Percentiles rank a stretch among this genome's conserved stretches.
Conservation (phyloP, 129 eudicot genomes). For the Artemisia tridentata region DNA sequence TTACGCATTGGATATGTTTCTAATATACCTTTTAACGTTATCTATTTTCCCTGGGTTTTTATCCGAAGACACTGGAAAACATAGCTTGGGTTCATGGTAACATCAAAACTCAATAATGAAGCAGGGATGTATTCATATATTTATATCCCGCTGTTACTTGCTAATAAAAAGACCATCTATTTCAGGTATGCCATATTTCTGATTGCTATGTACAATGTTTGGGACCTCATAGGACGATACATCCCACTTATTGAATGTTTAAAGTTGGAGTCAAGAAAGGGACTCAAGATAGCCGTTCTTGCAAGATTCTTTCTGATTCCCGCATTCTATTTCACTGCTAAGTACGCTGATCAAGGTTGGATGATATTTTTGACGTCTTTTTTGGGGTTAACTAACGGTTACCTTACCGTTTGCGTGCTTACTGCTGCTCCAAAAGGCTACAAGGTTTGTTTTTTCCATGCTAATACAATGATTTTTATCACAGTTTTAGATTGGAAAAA, state of each 20-base stretch:
- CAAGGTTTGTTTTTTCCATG: constrained; percentile 34
- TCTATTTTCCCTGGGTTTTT: constrained; percentile 51
- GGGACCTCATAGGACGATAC: constrained; percentile 47
- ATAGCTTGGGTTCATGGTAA: constrained; percentile 46
- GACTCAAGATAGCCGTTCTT: constrained; percentile 28
- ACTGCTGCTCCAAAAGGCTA: constrained; percentile 49
- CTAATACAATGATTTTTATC: neutral
- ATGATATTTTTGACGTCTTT: constrained; percentile 47
- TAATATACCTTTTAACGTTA: constrained; percentile 33
- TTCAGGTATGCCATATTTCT: constrained; percentile 40
- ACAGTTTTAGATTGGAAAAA: neutral
- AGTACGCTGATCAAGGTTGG: constrained; percentile 46
- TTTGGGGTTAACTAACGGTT: constrained; percentile 46
- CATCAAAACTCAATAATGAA: neutral
- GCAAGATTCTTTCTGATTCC: constrained; percentile 43
- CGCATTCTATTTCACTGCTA: constrained; percentile 48
- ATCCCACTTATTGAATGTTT: constrained; percentile 27
- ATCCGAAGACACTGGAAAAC: constrained; percentile 45
- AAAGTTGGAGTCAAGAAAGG: constrained; percentile 41
- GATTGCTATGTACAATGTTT: constrained; percentile 39
- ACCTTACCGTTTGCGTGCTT: constrained; percentile 46
- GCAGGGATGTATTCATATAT: neutral
- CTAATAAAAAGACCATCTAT: neutral
- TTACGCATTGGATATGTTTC: constrained; percentile 39
- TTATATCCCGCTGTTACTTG: neutral